Evolutionary conservation across 495 filamentous ascomycete species (phyloP).

Genomic region (Penicillium canariense): DNA sequence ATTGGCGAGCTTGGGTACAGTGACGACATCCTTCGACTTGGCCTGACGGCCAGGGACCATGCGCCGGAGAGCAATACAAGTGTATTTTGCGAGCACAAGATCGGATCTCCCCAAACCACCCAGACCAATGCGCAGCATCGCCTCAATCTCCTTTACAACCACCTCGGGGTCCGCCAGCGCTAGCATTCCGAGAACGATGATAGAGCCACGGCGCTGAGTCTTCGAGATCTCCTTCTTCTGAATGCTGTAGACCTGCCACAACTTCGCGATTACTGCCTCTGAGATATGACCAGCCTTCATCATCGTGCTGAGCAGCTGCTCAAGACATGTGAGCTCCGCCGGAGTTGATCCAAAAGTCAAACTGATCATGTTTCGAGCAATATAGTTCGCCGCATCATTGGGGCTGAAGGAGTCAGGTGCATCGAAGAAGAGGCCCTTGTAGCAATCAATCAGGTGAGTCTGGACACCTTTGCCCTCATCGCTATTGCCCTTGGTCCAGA

Average conservation of each 20-base stretch:
- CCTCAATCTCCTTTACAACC: conserved; percentile 89
- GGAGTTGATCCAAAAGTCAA: conserved; percentile 92
- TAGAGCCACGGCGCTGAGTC: conserved; percentile 87
- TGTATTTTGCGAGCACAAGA: conserved; percentile 87
- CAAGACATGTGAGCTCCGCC: conserved; percentile 90
- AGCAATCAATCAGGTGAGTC: conserved; percentile 94
- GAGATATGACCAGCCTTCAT: conserved; percentile 88
- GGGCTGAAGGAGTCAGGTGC: conserved; percentile 80
- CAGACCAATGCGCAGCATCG: conserved; percentile 86
- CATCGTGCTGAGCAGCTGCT: conserved; percentile 94
- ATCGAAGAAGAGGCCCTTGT: conserved; percentile 93
- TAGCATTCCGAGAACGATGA: conserved; percentile 97
- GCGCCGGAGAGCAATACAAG: conserved; percentile 85
- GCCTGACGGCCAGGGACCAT: conserved; percentile 83
- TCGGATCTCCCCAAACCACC: conserved; percentile 77
- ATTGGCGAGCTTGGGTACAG: conserved; percentile 73
- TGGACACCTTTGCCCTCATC: conserved; percentile 99
- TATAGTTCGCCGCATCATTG: conserved; percentile 93
- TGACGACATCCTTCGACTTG: conserved; percentile 64
- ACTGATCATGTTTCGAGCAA: conserved; percentile 98
- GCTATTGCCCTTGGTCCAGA: conserved; percentile 99
- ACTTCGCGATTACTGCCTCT: conserved; percentile 81
- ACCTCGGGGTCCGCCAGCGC: conserved; percentile 90
- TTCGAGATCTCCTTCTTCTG: conserved; percentile 90
- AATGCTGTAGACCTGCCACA: conserved; percentile 97